These are phyloP conservation scores for Diutina catenulata DNA, from an alignment of 1,139 yeast genomes.

Conservation along the genomic window DNA sequence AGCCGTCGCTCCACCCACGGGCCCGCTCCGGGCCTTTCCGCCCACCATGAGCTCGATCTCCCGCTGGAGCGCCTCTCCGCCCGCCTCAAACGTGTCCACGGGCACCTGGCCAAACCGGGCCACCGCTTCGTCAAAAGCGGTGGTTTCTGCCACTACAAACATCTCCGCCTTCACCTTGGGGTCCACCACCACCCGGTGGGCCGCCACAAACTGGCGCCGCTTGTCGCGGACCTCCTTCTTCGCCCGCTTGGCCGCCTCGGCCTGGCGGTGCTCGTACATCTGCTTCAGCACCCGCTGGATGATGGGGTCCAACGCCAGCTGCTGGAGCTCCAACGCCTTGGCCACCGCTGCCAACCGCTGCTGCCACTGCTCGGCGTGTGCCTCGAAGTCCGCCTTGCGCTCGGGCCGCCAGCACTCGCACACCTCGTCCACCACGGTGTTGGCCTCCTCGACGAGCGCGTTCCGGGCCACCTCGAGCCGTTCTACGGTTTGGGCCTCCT, in stretches of 20 bases:
- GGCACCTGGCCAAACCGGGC: too few relatives aligned
- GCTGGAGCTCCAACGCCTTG: too few relatives aligned
- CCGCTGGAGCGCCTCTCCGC: too few relatives aligned
- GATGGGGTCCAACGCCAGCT: background rate
- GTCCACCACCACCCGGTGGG: background rate
- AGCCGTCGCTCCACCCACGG: too few relatives aligned
- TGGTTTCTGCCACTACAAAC: too few relatives aligned
- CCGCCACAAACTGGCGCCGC: background rate
- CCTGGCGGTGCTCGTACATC: background rate
- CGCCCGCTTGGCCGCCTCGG: background rate
- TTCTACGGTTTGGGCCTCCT: conserved; percentile 9
- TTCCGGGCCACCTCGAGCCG: conserved; percentile 16
- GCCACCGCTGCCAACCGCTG: too few relatives aligned
- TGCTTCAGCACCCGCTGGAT: background rate
- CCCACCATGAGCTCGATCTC: too few relatives aligned
- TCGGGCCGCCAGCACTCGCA: conserved; percentile 9
- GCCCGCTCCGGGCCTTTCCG: too few relatives aligned
- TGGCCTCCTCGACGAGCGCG: conserved; percentile 19
- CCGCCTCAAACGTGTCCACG: too few relatives aligned
- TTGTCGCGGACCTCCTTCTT: background rate
- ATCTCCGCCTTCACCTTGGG: background rate
- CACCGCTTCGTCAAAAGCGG: too few relatives aligned
- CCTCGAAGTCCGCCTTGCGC: conserved; percentile 15
- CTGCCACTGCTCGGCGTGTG: too few relatives aligned
- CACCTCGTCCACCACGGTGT: conserved; percentile 21